Percentiles rank a stretch among this genome's conserved stretches.
Conservation (phyloP, 495 filamentous ascomycete genomes). For the Lindgomyces ingoldianus region DNA sequence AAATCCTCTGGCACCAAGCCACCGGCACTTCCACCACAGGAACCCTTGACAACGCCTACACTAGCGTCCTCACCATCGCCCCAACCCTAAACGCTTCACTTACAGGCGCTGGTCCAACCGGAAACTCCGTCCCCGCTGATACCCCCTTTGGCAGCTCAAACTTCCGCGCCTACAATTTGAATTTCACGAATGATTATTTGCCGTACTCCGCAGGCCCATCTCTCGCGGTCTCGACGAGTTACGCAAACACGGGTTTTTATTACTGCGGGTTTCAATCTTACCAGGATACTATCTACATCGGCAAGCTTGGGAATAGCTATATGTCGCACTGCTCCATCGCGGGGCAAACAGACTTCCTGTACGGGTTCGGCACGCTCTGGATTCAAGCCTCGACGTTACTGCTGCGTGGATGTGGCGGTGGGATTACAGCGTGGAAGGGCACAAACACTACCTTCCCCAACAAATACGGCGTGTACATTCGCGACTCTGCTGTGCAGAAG, state of each 20-base stretch:
- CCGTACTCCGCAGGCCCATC: slow-evolving; percentile 56
- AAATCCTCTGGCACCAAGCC: slow-evolving; percentile 48
- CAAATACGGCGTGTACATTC: slow-evolving; percentile 64
- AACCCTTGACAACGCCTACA: slow-evolving; percentile 58
- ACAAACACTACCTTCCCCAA: slow-evolving; percentile 63
- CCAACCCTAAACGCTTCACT: slow-evolving; percentile 59
- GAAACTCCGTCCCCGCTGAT: slow-evolving; percentile 56
- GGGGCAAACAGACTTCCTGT: slow-evolving; percentile 59
- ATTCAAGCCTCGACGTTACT: slow-evolving; percentile 46
- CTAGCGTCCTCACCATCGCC: slow-evolving; percentile 56
- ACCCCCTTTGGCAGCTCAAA: slow-evolving; percentile 60
- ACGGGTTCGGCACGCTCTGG: slow-evolving; percentile 38
- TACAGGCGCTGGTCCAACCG: slow-evolving; percentile 58
- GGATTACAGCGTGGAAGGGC: slow-evolving; percentile 67
- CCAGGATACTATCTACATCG: slow-evolving; percentile 64
- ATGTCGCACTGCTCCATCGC: slow-evolving; percentile 56
- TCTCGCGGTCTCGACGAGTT: slow-evolving; percentile 57
- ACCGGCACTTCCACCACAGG: slow-evolving; percentile 50
- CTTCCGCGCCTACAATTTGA: slow-evolving; percentile 62
- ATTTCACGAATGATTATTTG: slow-evolving; percentile 59
- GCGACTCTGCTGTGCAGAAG: slow-evolving; percentile 51
- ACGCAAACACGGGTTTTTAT: slow-evolving; percentile 62
- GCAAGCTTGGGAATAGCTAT: slow-evolving; percentile 63
- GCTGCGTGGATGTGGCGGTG: slow-evolving; percentile 60
- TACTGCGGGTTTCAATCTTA: slow-evolving; percentile 59